Evolutionary conservation across 179 eudicot genomes (phyloP).

Genomic region (Beta lomatogona): DNA sequence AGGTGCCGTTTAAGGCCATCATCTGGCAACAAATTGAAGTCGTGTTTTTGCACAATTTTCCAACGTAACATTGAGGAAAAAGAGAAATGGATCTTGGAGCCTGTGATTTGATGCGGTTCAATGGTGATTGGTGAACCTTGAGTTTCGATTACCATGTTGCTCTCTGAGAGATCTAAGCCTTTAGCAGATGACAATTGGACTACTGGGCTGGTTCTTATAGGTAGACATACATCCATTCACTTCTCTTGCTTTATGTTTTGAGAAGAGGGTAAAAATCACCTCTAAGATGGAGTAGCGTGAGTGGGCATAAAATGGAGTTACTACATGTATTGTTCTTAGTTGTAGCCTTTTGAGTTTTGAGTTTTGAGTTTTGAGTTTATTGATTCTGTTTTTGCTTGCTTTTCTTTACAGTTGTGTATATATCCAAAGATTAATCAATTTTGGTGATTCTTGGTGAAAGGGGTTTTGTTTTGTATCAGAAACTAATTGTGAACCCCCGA

Average conservation of each 20-base stretch:
- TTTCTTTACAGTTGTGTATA: not conserved
- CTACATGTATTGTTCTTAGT: not conserved
- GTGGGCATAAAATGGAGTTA: not conserved
- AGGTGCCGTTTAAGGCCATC: not conserved
- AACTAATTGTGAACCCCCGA: too few species aligned
- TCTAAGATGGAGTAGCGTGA: not conserved
- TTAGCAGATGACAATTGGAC: not conserved
- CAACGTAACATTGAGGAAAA: not conserved
- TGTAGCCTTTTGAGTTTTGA: too few species aligned
- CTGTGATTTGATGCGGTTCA: not conserved
- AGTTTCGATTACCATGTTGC: not conserved
- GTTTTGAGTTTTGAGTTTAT: not conserved
- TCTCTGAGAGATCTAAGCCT: not conserved
- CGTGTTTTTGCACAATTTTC: not conserved
- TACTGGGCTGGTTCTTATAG: not conserved
- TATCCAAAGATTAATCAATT: not conserved
- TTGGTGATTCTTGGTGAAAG: not conserved
- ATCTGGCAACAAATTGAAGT: not conserved
- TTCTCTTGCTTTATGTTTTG: not conserved
- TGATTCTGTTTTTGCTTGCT: not conserved
- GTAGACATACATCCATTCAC: not conserved
- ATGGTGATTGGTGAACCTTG: not conserved
- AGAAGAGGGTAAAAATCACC: not conserved
- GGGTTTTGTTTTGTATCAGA: too few species aligned
- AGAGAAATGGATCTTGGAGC: not conserved